These are phyloP conservation scores for Lecanicillium sp. DNA, from an alignment of 2,329 filamentous ascomycete genomes.

Conservation along the genomic window DNA sequence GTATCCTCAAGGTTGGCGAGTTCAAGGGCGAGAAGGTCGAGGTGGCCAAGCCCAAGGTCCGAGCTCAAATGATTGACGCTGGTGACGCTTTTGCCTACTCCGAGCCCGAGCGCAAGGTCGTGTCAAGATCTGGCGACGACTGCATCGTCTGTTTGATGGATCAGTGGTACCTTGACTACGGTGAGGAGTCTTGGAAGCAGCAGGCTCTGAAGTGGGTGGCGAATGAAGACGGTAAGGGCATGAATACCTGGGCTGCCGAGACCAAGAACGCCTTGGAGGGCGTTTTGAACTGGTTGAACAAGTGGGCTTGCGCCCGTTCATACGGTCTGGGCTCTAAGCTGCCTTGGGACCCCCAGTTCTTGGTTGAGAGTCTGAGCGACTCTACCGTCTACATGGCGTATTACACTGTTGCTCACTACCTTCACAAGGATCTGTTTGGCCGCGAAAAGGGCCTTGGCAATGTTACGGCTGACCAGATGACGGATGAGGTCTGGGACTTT, in stretches of 20 bases:
- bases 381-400: conserved; percentile 88
- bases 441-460: conserved; percentile 59
- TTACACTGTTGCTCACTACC: conserved; percentile 58
- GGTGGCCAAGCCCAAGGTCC: conserved; percentile 77
- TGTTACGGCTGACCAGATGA: conserved; percentile 79
- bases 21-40: conserved; percentile 84
- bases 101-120: conserved; percentile 84
- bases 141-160: conserved; percentile 91
- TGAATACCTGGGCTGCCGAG: conserved; percentile 76
- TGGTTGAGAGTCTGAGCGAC: conserved; percentile 89
- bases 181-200: conserved; percentile 79
- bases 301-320: conserved; percentile 89
- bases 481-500: conserved; percentile 93
- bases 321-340: conserved; percentile 91
- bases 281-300: conserved; percentile 85
- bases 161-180: conserved; percentile 98
- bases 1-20: conserved; percentile 78
- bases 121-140: conserved; percentile 83
- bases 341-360: conserved; percentile 84
- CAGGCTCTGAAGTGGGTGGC: conserved; percentile 65
- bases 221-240: conserved; percentile 54
- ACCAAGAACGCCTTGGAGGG: conserved; percentile 75
- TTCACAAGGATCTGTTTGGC: conserved; percentile 84
- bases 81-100: conserved; percentile 84
- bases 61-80: conserved; percentile 66